phyloP scores from a whole-genome alignment of 306 rosid genomes.

The Sesbania bispinosa region DNA sequence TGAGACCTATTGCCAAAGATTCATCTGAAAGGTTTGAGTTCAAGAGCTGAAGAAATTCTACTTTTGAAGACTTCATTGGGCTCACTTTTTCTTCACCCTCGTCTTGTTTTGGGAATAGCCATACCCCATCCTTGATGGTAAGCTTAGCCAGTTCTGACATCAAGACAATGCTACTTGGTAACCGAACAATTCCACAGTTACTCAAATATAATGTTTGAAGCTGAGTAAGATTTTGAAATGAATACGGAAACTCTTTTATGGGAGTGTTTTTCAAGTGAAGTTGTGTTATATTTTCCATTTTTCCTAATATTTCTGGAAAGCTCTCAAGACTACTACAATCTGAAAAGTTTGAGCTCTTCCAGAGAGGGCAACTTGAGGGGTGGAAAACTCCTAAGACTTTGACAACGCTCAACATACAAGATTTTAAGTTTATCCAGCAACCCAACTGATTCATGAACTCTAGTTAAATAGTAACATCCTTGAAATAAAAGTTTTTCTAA shows the following conservation, averaged over 20 bases:
- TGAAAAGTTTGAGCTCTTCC: not conserved
- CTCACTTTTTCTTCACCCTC: not conserved
- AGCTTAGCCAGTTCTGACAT: not conserved
- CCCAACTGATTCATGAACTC: not conserved
- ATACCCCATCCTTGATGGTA: not conserved
- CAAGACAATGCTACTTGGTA: not conserved
- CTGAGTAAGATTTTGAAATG: not conserved
- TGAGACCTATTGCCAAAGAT: not conserved
- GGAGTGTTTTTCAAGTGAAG: not conserved
- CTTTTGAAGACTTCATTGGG: not conserved
- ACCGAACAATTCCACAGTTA: not conserved
- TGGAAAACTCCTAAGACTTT: not conserved
- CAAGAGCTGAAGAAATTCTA: not conserved
- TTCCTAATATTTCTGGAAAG: not conserved
- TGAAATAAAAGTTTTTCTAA: not conserved
- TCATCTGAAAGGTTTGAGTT: not conserved
- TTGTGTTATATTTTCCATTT: not conserved
- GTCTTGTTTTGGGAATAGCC: not conserved
- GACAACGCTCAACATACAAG: not conserved
- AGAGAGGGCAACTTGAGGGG: not conserved
- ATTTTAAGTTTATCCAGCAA: not conserved
- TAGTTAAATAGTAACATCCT: rapidly evolving
- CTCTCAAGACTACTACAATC: not conserved
- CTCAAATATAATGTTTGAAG: not conserved
- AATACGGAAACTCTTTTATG: not conserved